Conservation (phyloP, 2,329 filamentous ascomycete species). For the Colletotrichum sublineola region DNA sequence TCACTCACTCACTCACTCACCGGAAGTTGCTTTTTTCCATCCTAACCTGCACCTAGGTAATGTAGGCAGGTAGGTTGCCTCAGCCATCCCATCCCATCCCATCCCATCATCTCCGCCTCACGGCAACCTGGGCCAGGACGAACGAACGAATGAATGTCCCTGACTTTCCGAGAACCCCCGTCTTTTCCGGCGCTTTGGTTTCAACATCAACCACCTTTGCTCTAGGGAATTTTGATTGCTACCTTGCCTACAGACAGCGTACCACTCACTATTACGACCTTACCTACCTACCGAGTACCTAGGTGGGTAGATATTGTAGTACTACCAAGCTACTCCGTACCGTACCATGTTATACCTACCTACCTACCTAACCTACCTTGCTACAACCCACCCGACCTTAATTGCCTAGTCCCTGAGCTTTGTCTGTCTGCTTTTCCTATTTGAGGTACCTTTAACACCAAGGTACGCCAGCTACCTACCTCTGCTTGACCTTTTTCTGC, state of each 20-base stretch:
- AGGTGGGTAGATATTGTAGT: too few relatives aligned
- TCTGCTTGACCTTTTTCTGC: background rate
- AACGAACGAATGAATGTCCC: background rate
- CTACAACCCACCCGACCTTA: background rate
- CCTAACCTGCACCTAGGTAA: too few relatives aligned
- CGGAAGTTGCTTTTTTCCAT: background rate
- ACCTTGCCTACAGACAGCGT: background rate
- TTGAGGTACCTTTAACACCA: background rate
- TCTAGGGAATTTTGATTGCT: slow-evolving; percentile 1
- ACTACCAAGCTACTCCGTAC: too few relatives aligned
- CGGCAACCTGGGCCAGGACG: background rate
- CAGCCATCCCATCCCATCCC: too few relatives aligned
- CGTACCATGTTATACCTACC: background rate
- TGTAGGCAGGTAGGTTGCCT: too few relatives aligned
- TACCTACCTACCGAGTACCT: too few relatives aligned
- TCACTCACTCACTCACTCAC: background rate
- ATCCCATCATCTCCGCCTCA: slow-evolving; percentile 9
- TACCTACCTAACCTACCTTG: background rate
- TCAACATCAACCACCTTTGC: background rate
- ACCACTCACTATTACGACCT: too few relatives aligned
- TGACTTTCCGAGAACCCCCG: background rate
- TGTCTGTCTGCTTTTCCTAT: background rate
- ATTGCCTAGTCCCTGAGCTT: background rate
- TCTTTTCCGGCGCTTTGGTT: background rate
- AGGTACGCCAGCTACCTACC: too few relatives aligned